Base-by-base conservation (phyloP, 2,329 filamentous ascomycete genomes). In the Penicillium sp. region DNA sequence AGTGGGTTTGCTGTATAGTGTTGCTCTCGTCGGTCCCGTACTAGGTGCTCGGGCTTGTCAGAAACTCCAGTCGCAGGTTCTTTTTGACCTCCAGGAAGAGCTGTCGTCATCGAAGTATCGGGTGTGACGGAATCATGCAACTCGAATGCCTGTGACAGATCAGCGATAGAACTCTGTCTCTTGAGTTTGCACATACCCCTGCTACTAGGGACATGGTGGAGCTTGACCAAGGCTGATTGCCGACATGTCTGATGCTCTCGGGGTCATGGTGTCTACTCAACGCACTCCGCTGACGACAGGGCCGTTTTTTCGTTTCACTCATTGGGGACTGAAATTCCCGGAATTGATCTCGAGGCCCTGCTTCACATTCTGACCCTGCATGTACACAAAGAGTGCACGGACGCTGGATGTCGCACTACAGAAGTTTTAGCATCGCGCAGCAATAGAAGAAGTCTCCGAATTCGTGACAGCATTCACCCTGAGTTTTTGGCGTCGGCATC, bases 381-480 rank as follows among this genome's bases (percentile, higher is more conserved):
- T 66, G 59, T 9, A 55, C 22, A 22, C 70, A 72, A 14, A 73
- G 41, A 0, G 67, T 70, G 48, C 70, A 73, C 9, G 70, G 70
- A 2, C 69, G 67, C 24, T 67, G 48, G 24, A 64, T 56, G 41
- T 69, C 67, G 50, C 67, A 68, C 67, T 69, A n/a, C 34, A n/a
- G 2, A n/a, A n/a, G 13, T n/a, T 4, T 36, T 36, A 36, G 34
- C 34, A 36, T 40, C 6, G 32, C 14, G 24, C 5, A 27, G 5
- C 24, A 27, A 27, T n/a, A 6, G 8, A 2, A 8, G 24, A 18
- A 18, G 18, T 18, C 18, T 18, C 18, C 18, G 18, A 18, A 18
- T 27, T 27, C 24, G 5, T 27, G 22, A 16, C 16, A 18, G 8
- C 5, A 45, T 47, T 38, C 14, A 67, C 65, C 55, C 64, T 67